These are phyloP conservation scores for Amauroascus verrucosus DNA, from an alignment of 2,329 filamentous ascomycete genomes.

Conservation along the genomic window DNA sequence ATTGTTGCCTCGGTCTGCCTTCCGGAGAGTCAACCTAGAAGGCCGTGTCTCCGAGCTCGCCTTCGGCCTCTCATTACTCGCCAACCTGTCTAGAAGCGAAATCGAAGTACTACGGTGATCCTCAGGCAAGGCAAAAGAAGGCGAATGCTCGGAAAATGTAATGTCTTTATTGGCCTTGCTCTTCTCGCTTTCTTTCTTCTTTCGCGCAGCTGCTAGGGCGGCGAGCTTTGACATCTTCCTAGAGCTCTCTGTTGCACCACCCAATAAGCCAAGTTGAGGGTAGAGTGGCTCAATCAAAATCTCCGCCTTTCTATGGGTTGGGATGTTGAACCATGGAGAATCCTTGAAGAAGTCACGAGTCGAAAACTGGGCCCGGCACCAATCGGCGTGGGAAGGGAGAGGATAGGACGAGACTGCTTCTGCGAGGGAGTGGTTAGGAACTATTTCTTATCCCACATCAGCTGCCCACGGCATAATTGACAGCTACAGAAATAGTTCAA, in stretches of 20 bases:
- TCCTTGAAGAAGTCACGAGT: conserved; percentile 63
- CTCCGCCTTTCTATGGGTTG: conserved; percentile 51
- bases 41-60: neutral
- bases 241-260: conserved; percentile 55
- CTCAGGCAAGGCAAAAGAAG: conserved; percentile 7
- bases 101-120: conserved; percentile 22
- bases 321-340: conserved; percentile 73
- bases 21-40: conserved; percentile 7
- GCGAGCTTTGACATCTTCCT: conserved; percentile 82
- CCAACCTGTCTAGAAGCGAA: conserved; percentile 33
- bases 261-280: conserved; percentile 60
- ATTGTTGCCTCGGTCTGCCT: neutral
- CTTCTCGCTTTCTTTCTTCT: conserved; percentile 66
- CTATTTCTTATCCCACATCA: conserved; percentile 5
- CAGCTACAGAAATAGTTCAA: neutral
- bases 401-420: conserved; percentile 5
- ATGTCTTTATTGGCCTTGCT: conserved; percentile 19
- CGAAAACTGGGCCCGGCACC: conserved; percentile 30
- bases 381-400: neutral
- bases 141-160: neutral
- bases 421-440: conserved; percentile 1
- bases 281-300: conserved; percentile 52
- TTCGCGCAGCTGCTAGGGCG: conserved; percentile 73
- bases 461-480: neutral
- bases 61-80: conserved; percentile 21